Evolutionary conservation across 306 rosid species (phyloP).

Genomic region (Prunus mira): DNA sequence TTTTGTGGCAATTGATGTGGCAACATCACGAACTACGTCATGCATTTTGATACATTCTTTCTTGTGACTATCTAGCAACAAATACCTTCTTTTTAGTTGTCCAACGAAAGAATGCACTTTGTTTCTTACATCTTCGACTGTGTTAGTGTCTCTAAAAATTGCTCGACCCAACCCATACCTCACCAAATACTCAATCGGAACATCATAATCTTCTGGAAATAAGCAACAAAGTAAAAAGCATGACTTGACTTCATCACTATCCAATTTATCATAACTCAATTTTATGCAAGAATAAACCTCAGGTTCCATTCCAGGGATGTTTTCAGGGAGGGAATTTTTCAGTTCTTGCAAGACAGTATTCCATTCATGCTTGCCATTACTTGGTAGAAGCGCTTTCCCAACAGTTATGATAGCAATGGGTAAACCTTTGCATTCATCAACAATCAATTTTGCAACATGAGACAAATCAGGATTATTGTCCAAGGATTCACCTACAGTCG

Average conservation of each 20-base stretch:
- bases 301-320: slow-evolving; percentile 4
- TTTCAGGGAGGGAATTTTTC: background rate
- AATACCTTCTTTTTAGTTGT: background rate
- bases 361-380: slow-evolving; percentile 8
- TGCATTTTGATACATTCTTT: background rate
- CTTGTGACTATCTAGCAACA: background rate
- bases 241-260: no score
- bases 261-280: slow-evolving; percentile 8
- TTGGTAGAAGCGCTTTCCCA: slow-evolving; percentile 5
- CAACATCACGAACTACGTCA: slow-evolving; percentile 11
- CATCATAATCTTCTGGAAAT: background rate
- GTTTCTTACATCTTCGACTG: background rate
- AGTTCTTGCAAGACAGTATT: slow-evolving; percentile 10
- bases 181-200: background rate
- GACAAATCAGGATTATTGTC: background rate
- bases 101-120: slow-evolving; percentile 10
- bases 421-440: slow-evolving; percentile 29
- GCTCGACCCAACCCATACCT: background rate
- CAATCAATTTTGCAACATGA: slow-evolving; percentile 13
- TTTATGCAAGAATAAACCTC: slow-evolving; percentile 18
- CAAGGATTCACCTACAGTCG: background rate
- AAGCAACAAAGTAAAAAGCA: background rate
- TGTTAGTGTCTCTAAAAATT: background rate
- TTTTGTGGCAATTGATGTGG: slow-evolving; percentile 10
- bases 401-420: slow-evolving; percentile 34